Percentiles rank a stretch among this genome's conserved stretches.
These are phyloP conservation scores for Nepenthes mirabilis DNA, from an alignment of 148 eudicot genomes.

Conservation along the genomic window DNA sequence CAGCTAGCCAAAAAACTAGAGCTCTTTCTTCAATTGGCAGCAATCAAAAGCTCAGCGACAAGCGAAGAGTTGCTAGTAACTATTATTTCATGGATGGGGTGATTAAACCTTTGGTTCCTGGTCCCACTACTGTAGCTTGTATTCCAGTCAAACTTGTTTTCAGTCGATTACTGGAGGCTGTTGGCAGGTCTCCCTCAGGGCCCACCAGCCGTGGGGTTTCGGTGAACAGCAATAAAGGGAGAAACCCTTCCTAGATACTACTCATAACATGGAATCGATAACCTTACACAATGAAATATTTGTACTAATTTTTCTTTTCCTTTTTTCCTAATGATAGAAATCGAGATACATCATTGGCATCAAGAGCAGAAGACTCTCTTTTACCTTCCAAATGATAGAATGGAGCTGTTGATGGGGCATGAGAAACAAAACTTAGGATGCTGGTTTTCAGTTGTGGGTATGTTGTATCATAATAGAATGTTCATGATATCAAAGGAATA, in stretches of 20 bases:
- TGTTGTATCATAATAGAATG: not conserved
- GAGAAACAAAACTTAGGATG: not conserved
- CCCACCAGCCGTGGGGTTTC: conserved; percentile 22
- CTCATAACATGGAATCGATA: conserved; percentile 29
- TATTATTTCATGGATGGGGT: conserved; percentile 34
- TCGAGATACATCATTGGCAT: conserved; percentile 10
- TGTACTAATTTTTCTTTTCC: conserved; percentile 11
- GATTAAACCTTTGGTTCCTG: conserved; percentile 37
- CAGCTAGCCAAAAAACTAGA: conserved; percentile 56
- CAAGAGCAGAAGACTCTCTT: conserved; percentile 8
- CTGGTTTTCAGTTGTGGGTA: not conserved
- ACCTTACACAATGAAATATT: conserved; percentile 22
- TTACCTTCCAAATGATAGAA: conserved; percentile 8
- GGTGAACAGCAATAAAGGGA: conserved; percentile 23
- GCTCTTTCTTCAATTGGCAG: conserved; percentile 59
- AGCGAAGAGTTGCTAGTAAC: conserved; percentile 15
- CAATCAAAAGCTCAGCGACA: conserved; percentile 30
- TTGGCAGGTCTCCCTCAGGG: conserved; percentile 55
- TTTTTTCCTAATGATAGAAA: conserved; percentile 1
- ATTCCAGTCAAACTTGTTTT: conserved; percentile 85
- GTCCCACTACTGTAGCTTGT: conserved; percentile 69
- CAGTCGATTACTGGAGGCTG: conserved; percentile 80
- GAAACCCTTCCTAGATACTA: conserved; percentile 22
- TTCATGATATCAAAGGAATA: no score
- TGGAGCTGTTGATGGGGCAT: conserved; percentile 11